These are phyloP conservation scores for Mycena albidolilacea DNA, from an alignment of 768 basidiomycete genomes.

Conservation along the genomic window DNA sequence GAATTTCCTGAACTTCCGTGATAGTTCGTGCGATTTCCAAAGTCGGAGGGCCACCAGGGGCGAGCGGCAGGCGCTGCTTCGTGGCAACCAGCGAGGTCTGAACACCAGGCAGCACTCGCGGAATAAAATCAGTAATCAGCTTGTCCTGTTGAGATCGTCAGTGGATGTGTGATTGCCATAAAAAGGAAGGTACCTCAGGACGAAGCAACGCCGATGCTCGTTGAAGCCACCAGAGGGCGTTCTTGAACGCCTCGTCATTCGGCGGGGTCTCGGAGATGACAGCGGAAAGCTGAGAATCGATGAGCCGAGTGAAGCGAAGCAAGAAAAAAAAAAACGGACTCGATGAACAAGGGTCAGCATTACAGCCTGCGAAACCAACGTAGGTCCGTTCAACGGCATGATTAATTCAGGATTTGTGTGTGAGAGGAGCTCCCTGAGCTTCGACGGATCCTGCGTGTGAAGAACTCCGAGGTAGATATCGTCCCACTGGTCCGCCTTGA, in stretches of 20 bases:
- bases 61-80: slow-evolving; percentile 83
- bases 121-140: slow-evolving; percentile 85
- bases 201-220: slow-evolving; percentile 79
- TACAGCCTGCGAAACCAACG: slow-evolving; percentile 87
- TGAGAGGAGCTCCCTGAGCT: slow-evolving; percentile 80
- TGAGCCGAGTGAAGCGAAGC: slow-evolving; percentile 5
- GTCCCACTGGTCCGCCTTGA: slow-evolving; percentile 84
- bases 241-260: slow-evolving; percentile 86
- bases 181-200: slow-evolving; percentile 68
- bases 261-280: slow-evolving; percentile 84
- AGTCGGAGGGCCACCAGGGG: slow-evolving; percentile 79
- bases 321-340: slow-evolving; percentile 59
- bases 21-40: slow-evolving; percentile 80
- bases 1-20: slow-evolving; percentile 81
- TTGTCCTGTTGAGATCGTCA: slow-evolving; percentile 68
- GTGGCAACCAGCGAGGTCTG: slow-evolving; percentile 83
- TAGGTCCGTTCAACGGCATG: slow-evolving; percentile 80
- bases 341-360: slow-evolving; percentile 87
- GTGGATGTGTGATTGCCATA: not conserved
- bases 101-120: slow-evolving; percentile 85
- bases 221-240: slow-evolving; percentile 90
- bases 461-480: slow-evolving; percentile 85
- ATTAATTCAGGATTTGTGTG: slow-evolving; percentile 85
- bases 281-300: slow-evolving; percentile 70
- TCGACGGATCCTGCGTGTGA: slow-evolving; percentile 79